phyloP scores from a whole-genome alignment of 1,284 basidiomycete genomes.

The Leccinum subrobustum region DNA sequence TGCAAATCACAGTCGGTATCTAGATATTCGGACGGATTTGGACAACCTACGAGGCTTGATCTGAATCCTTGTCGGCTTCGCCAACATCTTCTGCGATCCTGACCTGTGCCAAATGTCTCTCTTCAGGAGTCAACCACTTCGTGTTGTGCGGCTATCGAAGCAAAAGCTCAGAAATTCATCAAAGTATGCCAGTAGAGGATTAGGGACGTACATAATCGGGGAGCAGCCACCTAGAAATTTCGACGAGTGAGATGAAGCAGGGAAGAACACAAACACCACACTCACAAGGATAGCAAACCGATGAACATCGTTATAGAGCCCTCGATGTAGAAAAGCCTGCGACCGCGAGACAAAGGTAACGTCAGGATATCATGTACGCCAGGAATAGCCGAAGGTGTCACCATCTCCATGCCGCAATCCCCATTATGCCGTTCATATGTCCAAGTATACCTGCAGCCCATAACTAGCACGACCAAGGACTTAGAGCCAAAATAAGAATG shows the following conservation, averaged over 20 bases:
- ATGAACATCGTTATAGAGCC: conserved; percentile 56
- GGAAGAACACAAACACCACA: not conserved
- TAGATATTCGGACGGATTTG: no score
- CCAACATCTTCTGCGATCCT: conserved; percentile 77
- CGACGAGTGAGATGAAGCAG: not conserved
- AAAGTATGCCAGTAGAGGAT: not conserved
- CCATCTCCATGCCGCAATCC: conserved; percentile 74
- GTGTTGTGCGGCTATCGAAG: conserved; percentile 59
- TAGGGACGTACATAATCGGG: conserved; percentile 49
- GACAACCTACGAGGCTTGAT: conserved; percentile 50
- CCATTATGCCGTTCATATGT: conserved; percentile 28
- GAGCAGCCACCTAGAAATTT: conserved; percentile 42
- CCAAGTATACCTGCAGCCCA: conserved; percentile 48
- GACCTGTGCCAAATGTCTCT: conserved; percentile 68
- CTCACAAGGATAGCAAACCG: conserved; percentile 56
- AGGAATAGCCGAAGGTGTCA: conserved; percentile 24
- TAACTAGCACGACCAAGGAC: conserved; percentile 36
- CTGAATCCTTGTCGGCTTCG: conserved; percentile 62
- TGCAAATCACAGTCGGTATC: conserved; percentile 23
- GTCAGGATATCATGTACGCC: not conserved
- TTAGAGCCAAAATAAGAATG: conserved; percentile 2
- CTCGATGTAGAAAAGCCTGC: conserved; percentile 33
- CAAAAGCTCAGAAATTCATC: not conserved
- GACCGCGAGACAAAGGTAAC: conserved; percentile 44
- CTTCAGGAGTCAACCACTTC: conserved; percentile 37